Evolutionary conservation across 164 flowering plant species (phyloP).

Genomic region (Nymphaea thermarum): DNA sequence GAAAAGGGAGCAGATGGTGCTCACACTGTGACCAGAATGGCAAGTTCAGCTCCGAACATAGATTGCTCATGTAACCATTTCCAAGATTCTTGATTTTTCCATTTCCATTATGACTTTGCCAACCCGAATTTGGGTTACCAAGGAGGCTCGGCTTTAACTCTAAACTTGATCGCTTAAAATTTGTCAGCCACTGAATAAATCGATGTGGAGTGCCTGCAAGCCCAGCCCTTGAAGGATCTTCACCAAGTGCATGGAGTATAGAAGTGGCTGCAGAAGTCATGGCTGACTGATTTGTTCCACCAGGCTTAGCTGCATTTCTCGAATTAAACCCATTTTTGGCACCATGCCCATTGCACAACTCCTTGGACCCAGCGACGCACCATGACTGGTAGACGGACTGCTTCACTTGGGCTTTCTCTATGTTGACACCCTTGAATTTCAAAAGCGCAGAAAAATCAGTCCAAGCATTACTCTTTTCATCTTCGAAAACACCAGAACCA

Average conservation of each 20-base stretch:
- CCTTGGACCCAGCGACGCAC: constrained; percentile 50
- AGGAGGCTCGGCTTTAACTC: constrained; percentile 27
- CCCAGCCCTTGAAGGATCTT: constrained; percentile 71
- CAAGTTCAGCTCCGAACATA: constrained; percentile 53
- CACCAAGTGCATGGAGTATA: constrained; percentile 63
- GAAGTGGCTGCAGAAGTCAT: constrained; percentile 58
- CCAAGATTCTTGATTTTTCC: neutral
- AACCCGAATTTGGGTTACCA: neutral
- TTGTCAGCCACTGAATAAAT: constrained; percentile 80
- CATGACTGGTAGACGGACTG: constrained; percentile 24
- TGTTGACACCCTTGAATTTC: constrained; percentile 43
- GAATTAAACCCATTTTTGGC: constrained; percentile 9
- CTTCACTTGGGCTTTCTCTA: constrained; percentile 12
- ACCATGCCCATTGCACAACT: constrained; percentile 18
- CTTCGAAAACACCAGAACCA: constrained; percentile 70
- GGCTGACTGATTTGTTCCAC: constrained; percentile 15
- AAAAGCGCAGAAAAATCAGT: constrained; percentile 56
- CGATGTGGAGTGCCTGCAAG: constrained; percentile 65
- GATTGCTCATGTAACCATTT: neutral
- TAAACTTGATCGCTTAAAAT: constrained; percentile 39
- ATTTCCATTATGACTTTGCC: neutral
- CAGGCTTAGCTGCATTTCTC: constrained; percentile 16
- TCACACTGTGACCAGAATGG: constrained; percentile 90
- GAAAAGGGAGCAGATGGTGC: constrained; percentile 93
- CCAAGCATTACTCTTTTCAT: constrained; percentile 48